Conservation (phyloP, 2,329 filamentous ascomycete genomes). For the Alternaria longipes region DNA sequence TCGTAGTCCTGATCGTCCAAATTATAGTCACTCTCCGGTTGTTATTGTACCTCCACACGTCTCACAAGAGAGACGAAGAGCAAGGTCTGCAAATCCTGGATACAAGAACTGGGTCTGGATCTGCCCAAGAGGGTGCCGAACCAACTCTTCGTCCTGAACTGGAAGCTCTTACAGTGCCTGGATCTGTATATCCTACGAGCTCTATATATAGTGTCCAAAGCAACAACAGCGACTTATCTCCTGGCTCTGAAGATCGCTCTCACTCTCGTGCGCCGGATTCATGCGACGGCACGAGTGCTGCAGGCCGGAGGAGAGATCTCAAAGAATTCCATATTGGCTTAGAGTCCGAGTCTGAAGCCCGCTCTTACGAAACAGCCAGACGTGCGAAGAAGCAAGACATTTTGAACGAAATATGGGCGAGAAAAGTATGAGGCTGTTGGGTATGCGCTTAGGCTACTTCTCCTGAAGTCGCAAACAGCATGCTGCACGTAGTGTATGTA, state of each 20-base stretch:
- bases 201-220: neutral
- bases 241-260: neutral
- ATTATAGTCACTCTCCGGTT: constrained; percentile 2
- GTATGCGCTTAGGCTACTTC: neutral
- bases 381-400: neutral
- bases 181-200: neutral
- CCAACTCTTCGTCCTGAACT: neutral
- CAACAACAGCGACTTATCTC: neutral
- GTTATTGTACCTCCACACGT: neutral
- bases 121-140: neutral
- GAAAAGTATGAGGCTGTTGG: neutral
- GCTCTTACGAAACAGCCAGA: neutral
- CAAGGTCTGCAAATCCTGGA: neutral
- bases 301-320: neutral
- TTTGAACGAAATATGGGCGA: neutral
- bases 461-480: neutral
- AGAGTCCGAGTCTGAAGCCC: neutral
- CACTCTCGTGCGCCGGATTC: neutral
- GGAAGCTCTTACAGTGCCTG: neutral
- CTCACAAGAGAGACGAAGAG: neutral
- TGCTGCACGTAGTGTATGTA: neutral
- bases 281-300: neutral
- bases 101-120: neutral
- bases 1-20: constrained; percentile 5
- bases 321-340: neutral